phyloP scores from a whole-genome alignment of 1,284 basidiomycete species.

The Naganishia sp. region DNA sequence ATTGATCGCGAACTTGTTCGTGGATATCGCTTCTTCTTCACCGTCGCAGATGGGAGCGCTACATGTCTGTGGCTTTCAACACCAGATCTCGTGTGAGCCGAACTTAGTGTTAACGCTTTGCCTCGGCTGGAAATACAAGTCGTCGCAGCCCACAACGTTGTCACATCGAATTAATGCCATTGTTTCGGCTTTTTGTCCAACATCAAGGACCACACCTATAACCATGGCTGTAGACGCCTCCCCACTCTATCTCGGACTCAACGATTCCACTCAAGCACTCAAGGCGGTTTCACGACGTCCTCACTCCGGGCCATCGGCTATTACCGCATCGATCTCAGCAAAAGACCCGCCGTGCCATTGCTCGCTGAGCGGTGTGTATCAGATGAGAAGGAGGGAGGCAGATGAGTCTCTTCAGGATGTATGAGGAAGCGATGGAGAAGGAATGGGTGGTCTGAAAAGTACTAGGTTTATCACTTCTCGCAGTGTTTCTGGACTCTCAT shows the following conservation, averaged over 20 bases:
- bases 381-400: constrained; percentile 68
- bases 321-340: constrained; percentile 74
- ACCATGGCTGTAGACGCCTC: neutral
- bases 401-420: constrained; percentile 76
- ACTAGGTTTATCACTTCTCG: constrained; percentile 19
- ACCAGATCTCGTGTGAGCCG: neutral
- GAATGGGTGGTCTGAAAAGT: constrained; percentile 67
- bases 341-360: too few species aligned
- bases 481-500: neutral
- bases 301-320: constrained; percentile 68
- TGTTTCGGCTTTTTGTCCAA: too few species aligned
- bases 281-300: constrained; percentile 67
- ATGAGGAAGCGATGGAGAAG: constrained; percentile 79
- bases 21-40: too few species aligned
- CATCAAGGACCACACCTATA: too few species aligned
- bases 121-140: neutral
- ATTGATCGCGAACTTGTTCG: too few species aligned
- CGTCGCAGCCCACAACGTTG: neutral
- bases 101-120: neutral
- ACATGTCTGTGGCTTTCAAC: neutral
- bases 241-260: constrained; percentile 75
- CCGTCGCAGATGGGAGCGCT: neutral
- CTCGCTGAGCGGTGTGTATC: constrained; percentile 70
- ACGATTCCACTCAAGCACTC: constrained; percentile 83
- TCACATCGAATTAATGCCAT: too few species aligned